Evolutionary conservation across 163 green algal genomes (phyloP).

Genomic region (Prototheca wickerhamii): DNA sequence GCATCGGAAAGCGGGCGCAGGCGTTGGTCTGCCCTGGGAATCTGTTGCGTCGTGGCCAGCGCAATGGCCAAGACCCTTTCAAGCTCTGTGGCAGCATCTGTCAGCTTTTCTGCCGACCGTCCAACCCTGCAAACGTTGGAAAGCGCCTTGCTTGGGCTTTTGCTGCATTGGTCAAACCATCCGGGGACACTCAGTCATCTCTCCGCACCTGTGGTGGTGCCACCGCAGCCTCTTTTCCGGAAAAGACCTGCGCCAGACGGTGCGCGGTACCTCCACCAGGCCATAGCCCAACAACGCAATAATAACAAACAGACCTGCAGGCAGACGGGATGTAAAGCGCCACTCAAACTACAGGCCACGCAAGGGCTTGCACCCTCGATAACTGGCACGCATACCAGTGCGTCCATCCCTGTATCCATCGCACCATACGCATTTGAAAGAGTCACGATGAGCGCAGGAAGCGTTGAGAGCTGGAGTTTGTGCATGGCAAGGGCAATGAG

Average conservation of each 20-base stretch:
- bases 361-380: no score
- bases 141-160: neutral
- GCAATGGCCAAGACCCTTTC: conserved; percentile 44
- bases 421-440: conserved; percentile 73
- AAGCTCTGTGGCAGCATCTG: conserved; percentile 45
- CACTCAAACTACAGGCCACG: no score
- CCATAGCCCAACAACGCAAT: conserved; percentile 71
- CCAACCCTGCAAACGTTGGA: conserved; percentile 28
- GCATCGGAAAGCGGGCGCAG: conserved; percentile 54
- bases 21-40: conserved; percentile 41
- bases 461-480: conserved; percentile 30
- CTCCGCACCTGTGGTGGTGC: conserved; percentile 21
- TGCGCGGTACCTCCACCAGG: conserved; percentile 66
- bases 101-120: conserved; percentile 36
- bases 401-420: no score
- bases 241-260: conserved; percentile 54
- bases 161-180: no score
- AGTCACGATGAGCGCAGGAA: conserved; percentile 51
- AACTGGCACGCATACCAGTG: no score
- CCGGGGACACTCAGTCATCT: no score
- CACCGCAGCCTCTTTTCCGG: conserved; percentile 35
- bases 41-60: conserved; percentile 58
- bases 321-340: neutral
- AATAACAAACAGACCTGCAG: conserved; percentile 46
- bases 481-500: conserved; percentile 41